Evolutionary conservation across 1,139 yeast species (phyloP), one percentile per base, ranked within the genome.

Genomic region (Magnusiomyces ingens): DNA sequence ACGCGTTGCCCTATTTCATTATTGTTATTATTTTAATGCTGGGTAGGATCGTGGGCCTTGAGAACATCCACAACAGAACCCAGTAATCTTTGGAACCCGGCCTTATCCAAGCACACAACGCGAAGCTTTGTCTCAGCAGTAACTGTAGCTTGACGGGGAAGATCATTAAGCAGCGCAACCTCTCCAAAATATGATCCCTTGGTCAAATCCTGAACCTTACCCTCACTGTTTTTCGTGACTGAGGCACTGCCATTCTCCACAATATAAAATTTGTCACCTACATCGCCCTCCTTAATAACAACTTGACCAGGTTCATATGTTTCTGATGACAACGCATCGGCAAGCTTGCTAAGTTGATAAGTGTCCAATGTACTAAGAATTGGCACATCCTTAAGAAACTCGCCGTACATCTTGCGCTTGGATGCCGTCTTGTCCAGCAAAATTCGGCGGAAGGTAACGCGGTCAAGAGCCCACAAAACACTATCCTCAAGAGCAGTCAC

Each of bases 121-220:
- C 87, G 86, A 29, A 93, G 84, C 51, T 78, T 77, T 54, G 85
- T 80, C 37, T 78, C 72, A 1, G 97, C 96, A 54, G 79, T 81
- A 44, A 93, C 94, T 3, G 97, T 86, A 37, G 99, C 99, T 68
- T 89, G 95, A 71, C 99, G 82, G 58, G 98, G 98, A 58, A 84
- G 75, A 65, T 93, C 96, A 63, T 91, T 87, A 62, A 93, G 76
- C 62, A 93, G 76, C 2, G 99, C 98, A 59, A 93, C 82, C 72
- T 93, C 99, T 60, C 99, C 99, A 70, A 93, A 93, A 71, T 93
- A 93, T 66, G 87, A 96, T 59, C 98, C 98, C 65, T 86, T 84
- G 49, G 78, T 71, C 59, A 88, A 75, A 21, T 75, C 74, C 40
- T 78, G 79, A 45, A 91, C 78, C 46, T 77, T 75, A 22, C 93